A percentile compares a stretch with the other conserved stretches of the same genome.
Evolutionary conservation across 208 protist genomes (phyloP).

Genomic region (Polymyxa betae): DNA sequence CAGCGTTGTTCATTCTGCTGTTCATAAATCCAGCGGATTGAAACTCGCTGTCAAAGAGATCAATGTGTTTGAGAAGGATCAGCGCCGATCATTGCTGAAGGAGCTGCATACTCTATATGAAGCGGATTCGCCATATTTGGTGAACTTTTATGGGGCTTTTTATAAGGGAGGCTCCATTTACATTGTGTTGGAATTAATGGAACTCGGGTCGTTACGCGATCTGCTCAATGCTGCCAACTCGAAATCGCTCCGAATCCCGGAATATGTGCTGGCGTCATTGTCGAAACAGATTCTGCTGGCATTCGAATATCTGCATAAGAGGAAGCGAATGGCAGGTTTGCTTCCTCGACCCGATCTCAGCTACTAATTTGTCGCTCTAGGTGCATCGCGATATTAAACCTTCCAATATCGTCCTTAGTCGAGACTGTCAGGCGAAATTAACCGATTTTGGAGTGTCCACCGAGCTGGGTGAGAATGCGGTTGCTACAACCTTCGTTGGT

Average conservation of each 20-base stretch:
- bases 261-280: neutral
- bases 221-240: too few species aligned
- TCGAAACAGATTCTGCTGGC: neutral
- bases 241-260: neutral
- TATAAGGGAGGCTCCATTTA: neutral
- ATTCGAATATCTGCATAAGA: neutral
- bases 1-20: neutral
- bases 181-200: neutral
- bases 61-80: neutral
- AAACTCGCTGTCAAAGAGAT: neutral
- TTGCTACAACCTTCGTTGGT: neutral
- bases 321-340: neutral
- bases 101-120: neutral
- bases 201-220: neutral
- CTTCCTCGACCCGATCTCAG: too few species aligned
- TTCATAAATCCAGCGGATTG: neutral
- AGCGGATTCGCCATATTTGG: neutral
- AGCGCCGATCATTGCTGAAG: neutral
- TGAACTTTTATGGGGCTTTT: neutral
- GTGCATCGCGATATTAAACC: constrained; percentile 42
- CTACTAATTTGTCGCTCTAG: too few species aligned
- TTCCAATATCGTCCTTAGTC: neutral
- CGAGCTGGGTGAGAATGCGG: neutral
- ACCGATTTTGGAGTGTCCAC: constrained; percentile 22
- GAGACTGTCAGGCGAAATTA: neutral